Evolutionary conservation across 768 basidiomycete species (phyloP).

Genomic region (Boletus reticulatus): DNA sequence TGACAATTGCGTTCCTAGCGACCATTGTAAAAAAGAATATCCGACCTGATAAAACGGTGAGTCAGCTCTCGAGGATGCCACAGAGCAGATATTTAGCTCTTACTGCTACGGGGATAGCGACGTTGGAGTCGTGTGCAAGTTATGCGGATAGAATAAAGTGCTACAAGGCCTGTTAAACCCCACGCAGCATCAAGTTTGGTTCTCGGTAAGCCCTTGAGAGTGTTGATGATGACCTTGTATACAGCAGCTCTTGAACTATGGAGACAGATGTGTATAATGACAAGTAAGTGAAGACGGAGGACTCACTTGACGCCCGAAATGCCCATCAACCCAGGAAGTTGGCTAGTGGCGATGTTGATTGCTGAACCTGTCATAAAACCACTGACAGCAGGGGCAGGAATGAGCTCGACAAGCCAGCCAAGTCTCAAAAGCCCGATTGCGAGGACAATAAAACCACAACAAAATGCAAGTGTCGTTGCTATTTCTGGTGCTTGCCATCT

Average conservation of each 20-base stretch:
- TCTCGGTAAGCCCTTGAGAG: constrained; percentile 75
- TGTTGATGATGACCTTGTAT: constrained; percentile 90
- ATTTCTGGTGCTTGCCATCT: constrained; percentile 70
- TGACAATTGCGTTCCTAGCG: constrained; percentile 81
- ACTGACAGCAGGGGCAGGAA: constrained; percentile 79
- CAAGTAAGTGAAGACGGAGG: not conserved
- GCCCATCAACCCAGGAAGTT: constrained; percentile 89
- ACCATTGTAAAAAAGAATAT: constrained; percentile 77
- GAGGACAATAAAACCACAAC: constrained; percentile 89
- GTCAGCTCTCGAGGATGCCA: not conserved
- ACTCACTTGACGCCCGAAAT: constrained; percentile 80
- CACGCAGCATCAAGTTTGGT: constrained; percentile 85
- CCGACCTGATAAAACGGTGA: constrained; percentile 43
- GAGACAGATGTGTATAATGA: constrained; percentile 3
- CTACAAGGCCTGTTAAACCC: constrained; percentile 73
- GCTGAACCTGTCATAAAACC: constrained; percentile 98
- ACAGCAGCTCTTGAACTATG: constrained; percentile 79
- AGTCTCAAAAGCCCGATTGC: constrained; percentile 85
- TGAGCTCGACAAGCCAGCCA: constrained; percentile 96
- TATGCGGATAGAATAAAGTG: constrained; percentile 70
- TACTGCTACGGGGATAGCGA: constrained; percentile 63
- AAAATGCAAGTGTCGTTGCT: constrained; percentile 79
- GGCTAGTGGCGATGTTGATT: constrained; percentile 83
- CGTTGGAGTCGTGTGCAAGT: constrained; percentile 48
- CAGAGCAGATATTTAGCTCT: constrained; percentile 13